Evolutionary conservation across 345 rosid species (phyloP).

Genomic region (Populus pruinosa): DNA sequence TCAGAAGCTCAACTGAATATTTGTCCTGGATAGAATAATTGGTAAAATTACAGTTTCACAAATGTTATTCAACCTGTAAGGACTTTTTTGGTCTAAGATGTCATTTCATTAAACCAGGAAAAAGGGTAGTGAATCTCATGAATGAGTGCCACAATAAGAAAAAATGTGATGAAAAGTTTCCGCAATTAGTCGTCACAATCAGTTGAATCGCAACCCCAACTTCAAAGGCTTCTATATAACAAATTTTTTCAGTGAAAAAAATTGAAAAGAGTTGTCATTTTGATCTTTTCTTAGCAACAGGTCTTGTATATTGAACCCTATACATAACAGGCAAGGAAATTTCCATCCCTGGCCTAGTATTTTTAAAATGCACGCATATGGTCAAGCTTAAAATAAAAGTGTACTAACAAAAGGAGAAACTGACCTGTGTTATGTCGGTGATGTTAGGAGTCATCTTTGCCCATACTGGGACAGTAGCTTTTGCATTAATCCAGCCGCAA

Average conservation of each 20-base stretch:
- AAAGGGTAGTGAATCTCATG: no score
- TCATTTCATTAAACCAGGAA: no score
- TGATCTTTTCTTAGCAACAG: no score
- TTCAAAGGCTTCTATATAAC: no score
- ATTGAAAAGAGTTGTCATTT: no score
- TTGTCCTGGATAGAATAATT: neutral
- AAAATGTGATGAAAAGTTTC: no score
- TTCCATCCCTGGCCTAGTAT: neutral
- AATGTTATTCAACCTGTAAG: neutral
- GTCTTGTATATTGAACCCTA: neutral
- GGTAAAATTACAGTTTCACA: neutral
- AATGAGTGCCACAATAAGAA: no score
- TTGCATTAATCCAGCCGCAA: slow-evolving; percentile 93
- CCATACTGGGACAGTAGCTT: slow-evolving; percentile 98
- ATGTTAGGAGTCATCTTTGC: slow-evolving; percentile 99
- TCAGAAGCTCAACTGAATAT: neutral
- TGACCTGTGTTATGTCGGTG: slow-evolving; percentile 87
- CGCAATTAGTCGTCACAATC: no score
- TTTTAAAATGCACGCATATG: neutral
- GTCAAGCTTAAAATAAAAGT: neutral
- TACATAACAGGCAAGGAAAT: no score
- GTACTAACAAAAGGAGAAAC: neutral
- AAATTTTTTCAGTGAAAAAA: no score
- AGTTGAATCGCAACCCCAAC: no score
- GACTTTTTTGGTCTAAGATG: neutral